Conservation (phyloP, 305 asterid genomes). For the Rubia peregrina region DNA sequence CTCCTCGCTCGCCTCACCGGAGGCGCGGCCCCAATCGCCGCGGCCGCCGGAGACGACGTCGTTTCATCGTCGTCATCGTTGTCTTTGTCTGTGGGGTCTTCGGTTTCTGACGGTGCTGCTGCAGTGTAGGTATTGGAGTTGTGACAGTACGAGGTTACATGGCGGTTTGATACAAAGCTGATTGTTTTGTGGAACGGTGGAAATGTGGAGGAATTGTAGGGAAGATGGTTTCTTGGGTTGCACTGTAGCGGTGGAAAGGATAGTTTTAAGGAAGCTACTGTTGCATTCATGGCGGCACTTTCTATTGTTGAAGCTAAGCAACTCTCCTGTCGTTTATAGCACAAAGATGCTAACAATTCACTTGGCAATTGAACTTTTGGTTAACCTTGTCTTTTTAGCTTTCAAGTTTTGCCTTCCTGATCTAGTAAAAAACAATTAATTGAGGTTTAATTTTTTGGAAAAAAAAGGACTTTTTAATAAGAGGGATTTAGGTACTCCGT, state of each 20-base stretch:
- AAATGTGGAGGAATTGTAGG: slow-evolving; percentile 12
- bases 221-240: slow-evolving; percentile 12
- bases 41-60: slow-evolving; percentile 12
- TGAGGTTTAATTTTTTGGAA: too few relatives aligned
- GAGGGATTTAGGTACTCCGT: too few relatives aligned
- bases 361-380: too few relatives aligned
- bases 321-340: too few relatives aligned
- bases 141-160: slow-evolving; percentile 11
- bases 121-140: slow-evolving; percentile 18
- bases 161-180: slow-evolving; percentile 6
- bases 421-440: too few relatives aligned
- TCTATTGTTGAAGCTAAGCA: neutral
- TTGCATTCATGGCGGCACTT: slow-evolving; percentile 11
- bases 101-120: slow-evolving; percentile 33
- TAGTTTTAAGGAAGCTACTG: slow-evolving; percentile 14
- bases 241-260: slow-evolving; percentile 12
- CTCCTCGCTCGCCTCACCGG: slow-evolving; percentile 32
- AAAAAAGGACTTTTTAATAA: too few relatives aligned
- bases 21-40: slow-evolving; percentile 21
- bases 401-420: too few relatives aligned
- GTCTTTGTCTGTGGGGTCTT: slow-evolving; percentile 6
- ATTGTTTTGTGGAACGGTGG: neutral
- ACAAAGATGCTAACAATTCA: too few relatives aligned
- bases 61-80: slow-evolving; percentile 14
- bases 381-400: too few relatives aligned